Conservation (phyloP, 1,284 basidiomycete genomes). For the Somion occarium region DNA sequence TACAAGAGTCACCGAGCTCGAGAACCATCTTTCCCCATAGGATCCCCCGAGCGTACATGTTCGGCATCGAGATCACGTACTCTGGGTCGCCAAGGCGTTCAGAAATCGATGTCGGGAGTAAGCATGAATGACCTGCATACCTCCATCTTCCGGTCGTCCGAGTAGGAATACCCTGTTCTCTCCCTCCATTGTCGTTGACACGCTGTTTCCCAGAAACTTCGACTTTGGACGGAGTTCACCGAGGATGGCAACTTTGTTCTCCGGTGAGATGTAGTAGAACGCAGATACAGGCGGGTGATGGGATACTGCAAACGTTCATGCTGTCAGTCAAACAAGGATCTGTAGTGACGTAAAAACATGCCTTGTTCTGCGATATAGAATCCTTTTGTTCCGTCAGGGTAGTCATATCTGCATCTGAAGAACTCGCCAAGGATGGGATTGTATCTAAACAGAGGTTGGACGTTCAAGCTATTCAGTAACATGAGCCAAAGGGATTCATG, state of each 20-base stretch:
- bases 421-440: conserved; percentile 98
- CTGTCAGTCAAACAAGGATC: conserved; percentile 3
- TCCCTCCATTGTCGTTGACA: conserved; percentile 94
- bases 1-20: conserved; percentile 90
- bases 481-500: conserved; percentile 1
- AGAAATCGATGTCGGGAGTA: background rate
- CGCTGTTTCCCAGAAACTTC: conserved; percentile 95
- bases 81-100: conserved; percentile 35
- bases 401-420: conserved; percentile 95
- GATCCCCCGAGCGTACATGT: conserved; percentile 97
- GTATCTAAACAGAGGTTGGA: conserved; percentile 50
- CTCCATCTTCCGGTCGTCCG: conserved; percentile 81
- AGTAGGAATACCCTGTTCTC: conserved; percentile 85
- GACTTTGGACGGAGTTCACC: conserved; percentile 96
- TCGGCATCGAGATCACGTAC: conserved; percentile 91
- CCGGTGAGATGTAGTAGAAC: conserved; percentile 96
- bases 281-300: conserved; percentile 96
- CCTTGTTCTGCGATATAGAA: conserved; percentile 99
- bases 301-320: conserved; percentile 51
- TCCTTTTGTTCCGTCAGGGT: conserved; percentile 85
- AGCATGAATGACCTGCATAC: conserved; percentile 43
- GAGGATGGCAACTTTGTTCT: conserved; percentile 77
- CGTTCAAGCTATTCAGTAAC: background rate
- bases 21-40: conserved; percentile 98
- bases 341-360: too few species aligned